phyloP scores from a whole-genome alignment of 2,329 filamentous ascomycete genomes.

The Nemania sp. region DNA sequence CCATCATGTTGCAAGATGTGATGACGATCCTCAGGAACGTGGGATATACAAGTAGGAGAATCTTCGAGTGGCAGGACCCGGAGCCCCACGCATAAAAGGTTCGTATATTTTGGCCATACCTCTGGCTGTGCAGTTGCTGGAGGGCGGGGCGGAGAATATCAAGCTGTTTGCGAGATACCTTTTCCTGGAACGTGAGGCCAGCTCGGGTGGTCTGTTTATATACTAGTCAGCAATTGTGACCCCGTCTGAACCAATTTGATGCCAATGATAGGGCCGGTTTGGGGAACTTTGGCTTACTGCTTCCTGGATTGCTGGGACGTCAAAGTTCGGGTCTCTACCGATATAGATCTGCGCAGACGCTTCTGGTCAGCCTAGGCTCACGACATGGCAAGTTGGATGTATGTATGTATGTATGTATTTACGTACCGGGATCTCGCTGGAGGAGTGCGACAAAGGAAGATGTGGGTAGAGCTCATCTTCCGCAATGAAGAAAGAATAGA shows the following conservation, averaged over 20 bases:
- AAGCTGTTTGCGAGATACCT: neutral
- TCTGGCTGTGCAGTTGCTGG: slow-evolving; percentile 20
- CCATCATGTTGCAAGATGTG: slow-evolving; percentile 38
- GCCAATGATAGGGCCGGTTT: neutral
- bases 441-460: slow-evolving; percentile 22
- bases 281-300: slow-evolving; percentile 9
- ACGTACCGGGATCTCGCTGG: slow-evolving; percentile 29
- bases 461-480: slow-evolving; percentile 29
- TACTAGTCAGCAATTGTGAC: neutral
- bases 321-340: slow-evolving; percentile 31
- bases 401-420: too few relatives aligned
- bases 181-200: too few relatives aligned
- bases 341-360: slow-evolving; percentile 28
- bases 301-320: slow-evolving; percentile 11
- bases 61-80: slow-evolving; percentile 33
- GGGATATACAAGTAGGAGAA: slow-evolving; percentile 33
- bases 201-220: neutral
- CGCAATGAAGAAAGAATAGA: slow-evolving; percentile 34
- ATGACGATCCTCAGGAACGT: slow-evolving; percentile 34
- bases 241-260: neutral
- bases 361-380: neutral
- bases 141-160: slow-evolving; percentile 20
- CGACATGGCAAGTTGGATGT: neutral
- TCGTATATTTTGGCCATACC: slow-evolving; percentile 32
- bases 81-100: slow-evolving; percentile 30